A percentile compares a stretch with the other conserved stretches of the same genome.
Conservation (phyloP, 2,329 filamentous ascomycete genomes). For the Monilinia laxa region DNA sequence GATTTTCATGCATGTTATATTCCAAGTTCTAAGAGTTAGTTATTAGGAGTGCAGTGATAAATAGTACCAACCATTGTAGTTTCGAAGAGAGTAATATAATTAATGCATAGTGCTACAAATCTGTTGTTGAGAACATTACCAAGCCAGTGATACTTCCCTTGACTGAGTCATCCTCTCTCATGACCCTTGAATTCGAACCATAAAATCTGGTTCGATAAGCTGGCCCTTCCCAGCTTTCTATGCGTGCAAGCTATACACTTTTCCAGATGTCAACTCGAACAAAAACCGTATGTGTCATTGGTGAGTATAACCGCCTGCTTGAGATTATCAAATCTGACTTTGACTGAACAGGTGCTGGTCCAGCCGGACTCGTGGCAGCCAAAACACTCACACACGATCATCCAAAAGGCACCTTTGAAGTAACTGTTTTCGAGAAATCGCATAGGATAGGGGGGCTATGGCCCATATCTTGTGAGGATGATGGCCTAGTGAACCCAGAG, state of each 20-base stretch:
- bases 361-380: conserved; percentile 66
- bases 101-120: neutral
- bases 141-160: neutral
- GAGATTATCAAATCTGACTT: conserved; percentile 8
- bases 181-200: neutral
- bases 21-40: neutral
- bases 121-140: neutral
- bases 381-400: conserved; percentile 69
- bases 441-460: conserved; percentile 74
- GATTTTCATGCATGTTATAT: conserved; percentile 7
- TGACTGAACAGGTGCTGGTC: conserved; percentile 60
- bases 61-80: neutral
- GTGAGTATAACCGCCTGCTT: conserved; percentile 23
- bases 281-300: conserved; percentile 37
- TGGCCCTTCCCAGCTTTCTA: neutral
- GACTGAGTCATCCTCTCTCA: neutral
- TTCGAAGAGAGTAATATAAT: neutral
- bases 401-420: conserved; percentile 56
- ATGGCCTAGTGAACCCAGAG: conserved; percentile 59
- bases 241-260: conserved; percentile 11
- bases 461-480: conserved; percentile 54
- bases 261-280: conserved; percentile 18
- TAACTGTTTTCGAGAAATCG: conserved; percentile 69
- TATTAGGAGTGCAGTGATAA: neutral
- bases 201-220: neutral